Percentiles rank a stretch among this genome's conserved stretches.
Conservation (phyloP, 176 grass and related monocot genomes). For the Rhynchospora tenuis region DNA sequence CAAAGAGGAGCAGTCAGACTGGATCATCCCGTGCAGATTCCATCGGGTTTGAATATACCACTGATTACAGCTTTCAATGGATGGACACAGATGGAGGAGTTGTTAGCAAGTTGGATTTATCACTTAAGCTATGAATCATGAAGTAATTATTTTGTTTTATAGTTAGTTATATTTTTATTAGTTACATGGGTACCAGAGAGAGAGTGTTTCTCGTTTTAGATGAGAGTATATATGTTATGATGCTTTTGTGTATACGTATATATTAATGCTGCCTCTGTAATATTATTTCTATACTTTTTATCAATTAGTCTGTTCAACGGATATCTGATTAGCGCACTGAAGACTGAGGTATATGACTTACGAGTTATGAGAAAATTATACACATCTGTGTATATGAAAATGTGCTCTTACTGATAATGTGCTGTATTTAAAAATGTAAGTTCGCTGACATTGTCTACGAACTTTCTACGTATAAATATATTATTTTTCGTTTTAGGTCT, state of each 20-base stretch:
- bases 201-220: neutral
- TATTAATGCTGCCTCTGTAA: neutral
- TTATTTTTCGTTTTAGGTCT: too few relatives aligned
- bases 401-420: neutral
- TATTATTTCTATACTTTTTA: neutral
- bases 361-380: neutral
- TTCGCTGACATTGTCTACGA: too few relatives aligned
- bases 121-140: slow-evolving; percentile 15
- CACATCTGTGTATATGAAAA: neutral
- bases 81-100: slow-evolving; percentile 1
- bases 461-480: too few relatives aligned
- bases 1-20: slow-evolving; percentile 46
- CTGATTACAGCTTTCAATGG: slow-evolving; percentile 15
- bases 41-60: neutral
- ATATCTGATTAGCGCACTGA: too few relatives aligned
- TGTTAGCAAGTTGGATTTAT: slow-evolving; percentile 20
- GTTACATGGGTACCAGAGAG: neutral
- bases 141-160: neutral
- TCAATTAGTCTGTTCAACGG: neutral
- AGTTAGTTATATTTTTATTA: neutral
- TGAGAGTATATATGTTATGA: neutral
- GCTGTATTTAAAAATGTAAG: too few relatives aligned
- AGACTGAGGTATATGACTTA: too few relatives aligned
- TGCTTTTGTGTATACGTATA: neutral
- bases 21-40: neutral